Conservation (phyloP, 805 yeast species). For the Diddensiella caesifluorescens region DNA sequence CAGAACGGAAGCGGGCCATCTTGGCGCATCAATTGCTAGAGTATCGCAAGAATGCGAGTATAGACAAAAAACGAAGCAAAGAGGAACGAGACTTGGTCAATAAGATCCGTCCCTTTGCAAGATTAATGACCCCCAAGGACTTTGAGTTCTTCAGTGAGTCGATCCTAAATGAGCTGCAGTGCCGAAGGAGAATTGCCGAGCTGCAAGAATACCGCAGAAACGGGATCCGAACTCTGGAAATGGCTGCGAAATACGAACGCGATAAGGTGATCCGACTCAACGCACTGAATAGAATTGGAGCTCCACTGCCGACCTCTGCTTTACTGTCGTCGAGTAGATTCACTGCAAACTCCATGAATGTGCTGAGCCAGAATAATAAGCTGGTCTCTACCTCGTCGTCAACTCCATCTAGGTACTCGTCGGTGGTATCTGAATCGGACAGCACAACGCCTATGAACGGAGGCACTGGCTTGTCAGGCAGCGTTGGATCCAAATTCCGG, state of each 20-base stretch:
- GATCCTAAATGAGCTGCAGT: conserved; percentile 68
- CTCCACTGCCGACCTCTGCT: conserved; percentile 6
- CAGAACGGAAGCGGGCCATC: conserved; percentile 82
- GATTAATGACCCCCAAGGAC: conserved; percentile 75
- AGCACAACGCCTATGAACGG: conserved; percentile 3
- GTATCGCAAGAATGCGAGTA: conserved; percentile 71
- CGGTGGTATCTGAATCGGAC: conserved; percentile 1
- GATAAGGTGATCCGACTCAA: conserved; percentile 69
- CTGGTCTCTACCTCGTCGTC: not conserved
- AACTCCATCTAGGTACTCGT: not conserved
- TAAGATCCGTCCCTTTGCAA: conserved; percentile 72
- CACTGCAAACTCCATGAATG: conserved; percentile 16
- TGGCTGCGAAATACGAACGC: conserved; percentile 79
- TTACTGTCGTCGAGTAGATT: conserved; percentile 10
- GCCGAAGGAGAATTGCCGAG: conserved; percentile 78
- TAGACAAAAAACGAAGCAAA: conserved; percentile 79
- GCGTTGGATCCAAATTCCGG: conserved; percentile 5
- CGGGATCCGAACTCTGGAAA: conserved; percentile 80
- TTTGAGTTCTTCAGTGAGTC: conserved; percentile 70
- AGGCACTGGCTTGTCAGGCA: conserved; percentile 15
- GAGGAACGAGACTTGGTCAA: conserved; percentile 83
- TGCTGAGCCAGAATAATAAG: not conserved
- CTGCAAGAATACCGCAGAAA: conserved; percentile 89
- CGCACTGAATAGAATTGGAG: conserved; percentile 48
- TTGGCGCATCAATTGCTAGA: conserved; percentile 75